Base-by-base conservation (phyloP, 2,329 filamentous ascomycete genomes). In the Chalaropsis ovoidea region DNA sequence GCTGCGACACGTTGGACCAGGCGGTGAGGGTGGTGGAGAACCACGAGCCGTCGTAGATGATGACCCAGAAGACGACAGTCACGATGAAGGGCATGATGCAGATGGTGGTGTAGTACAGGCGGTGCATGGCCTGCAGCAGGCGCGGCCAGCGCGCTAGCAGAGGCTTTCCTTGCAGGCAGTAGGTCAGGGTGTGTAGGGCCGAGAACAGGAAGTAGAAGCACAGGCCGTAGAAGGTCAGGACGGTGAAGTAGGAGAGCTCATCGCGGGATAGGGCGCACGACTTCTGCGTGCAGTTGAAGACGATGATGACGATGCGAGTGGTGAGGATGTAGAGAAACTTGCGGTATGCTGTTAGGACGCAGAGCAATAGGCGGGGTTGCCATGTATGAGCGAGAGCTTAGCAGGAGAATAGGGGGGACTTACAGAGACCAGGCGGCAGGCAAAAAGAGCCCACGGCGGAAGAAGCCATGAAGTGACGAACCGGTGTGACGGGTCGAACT, bases 391-490 rank as follows among this genome's bases (percentile, higher is more conserved):
- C n/a, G 43, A 17, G 27, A 35, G 31, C 35, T 17, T 17, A 60
- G n/a, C 24, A 45, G 35, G 39, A 22, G 13, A 15, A 49, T 41
- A 31, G 24, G 8, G 10, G 41, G 41, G 27, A 80, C 78, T 71
- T 74, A 82, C 78, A 71, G 85, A 78, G 49, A 78, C 67, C 61
- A 81, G 81, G 68, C 86, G 84, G 62, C 82, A 72, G 63, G 73
- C 75, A 69, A 84, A 85, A 61, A 93, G 79, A 1, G 80, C 71
- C 70, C 80, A 80, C 0, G 89, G 87, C 27, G 84, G 75, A n/a
- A 95, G 75, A 8, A 92, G 74, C 89, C 89, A 95, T 15, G 89
- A 95, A 17, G 89, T 94, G 74, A 85, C 83, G 76, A 88, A 91
- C 67, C 86, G 83, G 74, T 87, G 81, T 52, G 81, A 77, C 6